These are phyloP conservation scores for Nidularia pulvinata DNA, from an alignment of 768 basidiomycete species.

Conservation along the genomic window DNA sequence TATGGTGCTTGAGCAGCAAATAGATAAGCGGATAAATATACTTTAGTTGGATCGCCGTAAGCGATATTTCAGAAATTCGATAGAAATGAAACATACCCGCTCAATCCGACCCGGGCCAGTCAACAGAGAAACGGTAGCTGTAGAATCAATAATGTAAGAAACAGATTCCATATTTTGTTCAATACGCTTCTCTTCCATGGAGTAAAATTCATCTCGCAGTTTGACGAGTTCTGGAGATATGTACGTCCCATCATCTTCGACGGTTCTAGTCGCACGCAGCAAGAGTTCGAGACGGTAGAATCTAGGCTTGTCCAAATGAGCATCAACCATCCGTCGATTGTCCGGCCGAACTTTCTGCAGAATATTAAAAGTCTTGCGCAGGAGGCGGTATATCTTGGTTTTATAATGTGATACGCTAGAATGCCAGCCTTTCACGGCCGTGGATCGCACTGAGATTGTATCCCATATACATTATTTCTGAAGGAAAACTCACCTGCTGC, in stretches of 20 bases:
- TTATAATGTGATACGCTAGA: constrained; percentile 13
- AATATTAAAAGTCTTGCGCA: constrained; percentile 9
- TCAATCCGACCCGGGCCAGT: constrained; percentile 16
- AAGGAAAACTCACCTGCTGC: constrained; percentile 10
- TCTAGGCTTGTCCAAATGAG: constrained; percentile 3
- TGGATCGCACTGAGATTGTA: too few species aligned
- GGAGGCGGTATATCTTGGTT: constrained; percentile 8
- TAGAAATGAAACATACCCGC: constrained; percentile 8
- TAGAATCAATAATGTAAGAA: constrained; percentile 10
- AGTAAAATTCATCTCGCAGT: constrained; percentile 3
- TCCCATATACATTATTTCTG: not conserved
- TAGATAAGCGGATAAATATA: not conserved
- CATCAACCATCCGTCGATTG: constrained; percentile 9
- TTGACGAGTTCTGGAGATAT: constrained; percentile 5
- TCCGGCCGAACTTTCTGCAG: constrained; percentile 5
- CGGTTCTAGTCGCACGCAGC: constrained; percentile 10
- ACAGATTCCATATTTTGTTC: constrained; percentile 9
- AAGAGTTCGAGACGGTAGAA: constrained; percentile 9
- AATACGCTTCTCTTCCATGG: constrained; percentile 9
- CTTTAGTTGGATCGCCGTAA: not conserved
- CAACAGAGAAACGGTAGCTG: constrained; percentile 11
- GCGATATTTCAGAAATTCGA: not conserved
- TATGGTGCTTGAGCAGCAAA: not conserved
- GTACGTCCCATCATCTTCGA: not conserved
- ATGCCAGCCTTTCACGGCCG: constrained; percentile 5